A percentile compares a stretch with the other conserved stretches of the same genome.
Evolutionary conservation across 2,329 filamentous ascomycete species (phyloP).

Genomic region (Microsporum audouinii): DNA sequence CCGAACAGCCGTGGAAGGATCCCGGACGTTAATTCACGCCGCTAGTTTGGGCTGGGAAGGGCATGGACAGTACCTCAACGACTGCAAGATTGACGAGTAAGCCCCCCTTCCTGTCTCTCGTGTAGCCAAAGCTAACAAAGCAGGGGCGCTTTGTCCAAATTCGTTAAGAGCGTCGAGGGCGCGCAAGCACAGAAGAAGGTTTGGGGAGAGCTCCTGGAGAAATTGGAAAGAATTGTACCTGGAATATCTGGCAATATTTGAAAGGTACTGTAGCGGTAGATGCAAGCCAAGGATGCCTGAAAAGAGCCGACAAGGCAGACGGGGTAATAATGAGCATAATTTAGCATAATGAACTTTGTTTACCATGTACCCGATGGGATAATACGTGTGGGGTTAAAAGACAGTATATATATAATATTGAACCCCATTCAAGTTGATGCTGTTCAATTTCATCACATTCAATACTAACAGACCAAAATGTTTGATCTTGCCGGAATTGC

Average conservation of each 20-base stretch:
- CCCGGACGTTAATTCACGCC: conserved; percentile 29
- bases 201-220: conserved; percentile 2
- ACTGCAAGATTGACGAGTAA: conserved; percentile 3
- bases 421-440: too few relatives aligned
- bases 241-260: background rate
- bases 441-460: too few relatives aligned
- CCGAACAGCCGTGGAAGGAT: conserved; percentile 34
- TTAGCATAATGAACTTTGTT: background rate
- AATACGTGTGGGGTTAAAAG: background rate
- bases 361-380: background rate
- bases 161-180: background rate
- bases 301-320: background rate
- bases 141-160: background rate
- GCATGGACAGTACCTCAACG: conserved; percentile 33
- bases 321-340: background rate
- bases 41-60: conserved; percentile 26
- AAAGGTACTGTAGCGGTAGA: background rate
- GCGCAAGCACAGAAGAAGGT: conserved; percentile 1
- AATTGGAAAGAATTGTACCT: background rate
- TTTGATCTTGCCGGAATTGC: background rate
- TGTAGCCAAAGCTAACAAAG: background rate
- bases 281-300: background rate
- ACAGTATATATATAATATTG: too few relatives aligned
- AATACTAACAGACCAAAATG: background rate
- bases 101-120: background rate